Percentiles rank a stretch among this genome's conserved stretches.
Conservation (phyloP, 306 rosid genomes). For the apple (Malus domestica) region ASM211411v1 NC_041803.1:32842001-32842500, state of each 20-base stretch:
- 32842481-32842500: background rate
- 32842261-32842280: background rate
- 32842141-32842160: constrained; percentile 7
- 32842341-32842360: background rate
- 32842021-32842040: constrained; percentile 46
- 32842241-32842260: background rate
- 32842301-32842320: background rate
- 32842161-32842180: background rate
- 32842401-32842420: background rate
- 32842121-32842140: constrained; percentile 62
- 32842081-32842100: constrained; percentile 66
- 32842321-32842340: background rate
- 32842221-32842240: background rate
- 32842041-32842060: constrained; percentile 48
- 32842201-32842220: background rate
- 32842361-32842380: background rate
- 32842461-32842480: background rate
- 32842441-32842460: background rate
- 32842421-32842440: background rate
- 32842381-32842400: too few relatives aligned
- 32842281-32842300: background rate
- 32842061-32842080: constrained; percentile 63
- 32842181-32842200: background rate
- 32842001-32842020: constrained; percentile 51
- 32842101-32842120: constrained; percentile 67